phyloP scores from a whole-genome alignment of 1,284 basidiomycete genomes.

The Cronartium ribicola region DNA sequence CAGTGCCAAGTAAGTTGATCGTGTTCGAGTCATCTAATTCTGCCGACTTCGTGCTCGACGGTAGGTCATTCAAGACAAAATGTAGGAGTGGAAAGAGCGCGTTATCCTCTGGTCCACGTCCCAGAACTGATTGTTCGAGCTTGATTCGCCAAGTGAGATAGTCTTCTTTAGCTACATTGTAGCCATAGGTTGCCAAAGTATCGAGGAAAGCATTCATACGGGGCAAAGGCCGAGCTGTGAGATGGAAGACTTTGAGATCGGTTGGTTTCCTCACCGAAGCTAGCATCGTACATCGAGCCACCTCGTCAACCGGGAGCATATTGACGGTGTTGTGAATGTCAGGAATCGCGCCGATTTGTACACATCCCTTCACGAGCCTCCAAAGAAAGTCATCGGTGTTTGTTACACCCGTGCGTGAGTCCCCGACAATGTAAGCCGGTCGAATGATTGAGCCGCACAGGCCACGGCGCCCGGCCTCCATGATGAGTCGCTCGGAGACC shows the following conservation, averaged over 20 bases:
- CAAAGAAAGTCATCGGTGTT: conserved; percentile 99
- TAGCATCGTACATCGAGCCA: conserved; percentile 74
- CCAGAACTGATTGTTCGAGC: conserved; percentile 91
- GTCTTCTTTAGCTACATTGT: conserved; percentile 70
- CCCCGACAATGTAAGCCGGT: conserved; percentile 93
- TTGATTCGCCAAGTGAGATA: conserved; percentile 87
- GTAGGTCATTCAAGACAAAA: conserved; percentile 94
- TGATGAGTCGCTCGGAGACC: conserved; percentile 91
- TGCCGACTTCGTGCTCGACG: conserved; percentile 90
- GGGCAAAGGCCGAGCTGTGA: conserved; percentile 78
- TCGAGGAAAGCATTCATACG: conserved; percentile 86
- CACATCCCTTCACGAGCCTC: conserved; percentile 94
- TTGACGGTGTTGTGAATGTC: conserved; percentile 98
- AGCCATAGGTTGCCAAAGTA: conserved; percentile 74
- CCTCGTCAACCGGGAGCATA: conserved; percentile 97
- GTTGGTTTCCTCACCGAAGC: conserved; percentile 57
- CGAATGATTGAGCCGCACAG: conserved; percentile 82
- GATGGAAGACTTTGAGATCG: conserved; percentile 71
- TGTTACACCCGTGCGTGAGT: conserved; percentile 81
- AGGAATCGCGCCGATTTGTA: conserved; percentile 89
- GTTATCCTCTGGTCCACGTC: conserved; percentile 72
- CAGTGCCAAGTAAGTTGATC: conserved; percentile 58
- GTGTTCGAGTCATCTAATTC: conserved; percentile 87
- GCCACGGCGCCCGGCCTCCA: conserved; percentile 82
- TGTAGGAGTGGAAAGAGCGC: conserved; percentile 95